Base-by-base conservation (phyloP, 2,329 filamentous ascomycete genomes). In the Rhinocladiella similis region DNA sequence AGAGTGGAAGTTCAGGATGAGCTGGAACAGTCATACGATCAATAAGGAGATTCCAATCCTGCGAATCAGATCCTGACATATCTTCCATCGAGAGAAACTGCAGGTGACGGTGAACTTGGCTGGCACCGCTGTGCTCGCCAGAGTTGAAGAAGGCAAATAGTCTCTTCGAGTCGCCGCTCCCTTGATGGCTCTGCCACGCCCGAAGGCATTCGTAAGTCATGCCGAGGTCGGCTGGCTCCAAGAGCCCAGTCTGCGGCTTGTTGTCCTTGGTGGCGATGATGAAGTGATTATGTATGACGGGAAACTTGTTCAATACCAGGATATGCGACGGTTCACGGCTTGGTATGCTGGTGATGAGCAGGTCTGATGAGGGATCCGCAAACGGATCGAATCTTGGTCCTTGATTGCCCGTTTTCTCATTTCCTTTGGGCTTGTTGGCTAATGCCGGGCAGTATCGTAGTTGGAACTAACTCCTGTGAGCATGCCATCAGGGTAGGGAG, bases 111-210 rank as follows among this genome's bases (percentile, higher is more conserved):
- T 79, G 77, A 0, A 73, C 71, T 60, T 79, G 77, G 47, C 76
- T 79, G 10, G 77, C 77, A 13, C 77, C 77, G 50, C 75, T 78
- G 27, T 77, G 70, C 29, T 74, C 68, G 3, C 77, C 77, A 14
- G 77, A 79, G 56, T 79, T 79, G 65, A 78, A 79, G 63, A 79
- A 79, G 5, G 76, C 75, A 62, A 78, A 78, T 3, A 79, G 66
- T 14, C 71, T 65, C 36, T 27, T 20, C 16, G 50, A 42, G 20
- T 2, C 14, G 7, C 48, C 25, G 33, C 51, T 33, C 53, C 64
- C 47, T 53, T 59, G 12, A 54, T 53, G 10, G 7, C 54, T 57
- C 27, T 63, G 63, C 77, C 77, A 79, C 47, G 69, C 68, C 52
- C 68, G 67, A 13, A 79, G 62, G 57, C 75, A 78, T 13, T 71